A percentile compares a stretch with the other conserved stretches of the same genome.
Conservation (phyloP, 768 basidiomycete genomes). For the Coprinopsis cinerea region DNA sequence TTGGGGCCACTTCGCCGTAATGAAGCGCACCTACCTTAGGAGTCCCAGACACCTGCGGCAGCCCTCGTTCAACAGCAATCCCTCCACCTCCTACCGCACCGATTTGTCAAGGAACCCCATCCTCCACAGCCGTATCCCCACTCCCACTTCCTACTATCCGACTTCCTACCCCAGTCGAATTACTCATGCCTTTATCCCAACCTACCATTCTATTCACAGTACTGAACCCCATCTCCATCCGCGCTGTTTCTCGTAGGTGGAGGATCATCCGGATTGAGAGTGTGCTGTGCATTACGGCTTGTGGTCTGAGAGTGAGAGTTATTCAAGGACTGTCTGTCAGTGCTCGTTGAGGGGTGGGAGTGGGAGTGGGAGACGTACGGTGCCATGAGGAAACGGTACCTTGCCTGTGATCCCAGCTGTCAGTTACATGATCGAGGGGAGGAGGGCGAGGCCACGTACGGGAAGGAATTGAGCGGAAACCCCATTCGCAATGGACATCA, state of each 20-base stretch:
- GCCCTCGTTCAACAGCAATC: too few relatives aligned
- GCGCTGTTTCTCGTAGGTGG: background rate
- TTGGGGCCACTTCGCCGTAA: too few relatives aligned
- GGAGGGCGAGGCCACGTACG: background rate
- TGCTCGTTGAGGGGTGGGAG: background rate
- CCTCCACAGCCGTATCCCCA: too few relatives aligned
- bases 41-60: too few relatives aligned
- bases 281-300: slow-evolving; percentile 4
- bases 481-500: slow-evolving; percentile 7
- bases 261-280: slow-evolving; percentile 2
- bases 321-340: background rate
- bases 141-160: too few relatives aligned
- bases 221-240: background rate
- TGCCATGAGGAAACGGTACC: slow-evolving; percentile 7
- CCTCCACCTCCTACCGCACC: too few relatives aligned
- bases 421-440: background rate
- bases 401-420: background rate
- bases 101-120: too few relatives aligned
- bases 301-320: background rate
- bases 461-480: slow-evolving; percentile 3
- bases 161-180: too few relatives aligned
- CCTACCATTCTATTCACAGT: background rate
- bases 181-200: too few relatives aligned
- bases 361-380: background rate
- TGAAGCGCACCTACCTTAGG: too few relatives aligned